Base-by-base conservation (phyloP, 352 stramenopile genomes). In the Phytophthora multivora region DNA sequence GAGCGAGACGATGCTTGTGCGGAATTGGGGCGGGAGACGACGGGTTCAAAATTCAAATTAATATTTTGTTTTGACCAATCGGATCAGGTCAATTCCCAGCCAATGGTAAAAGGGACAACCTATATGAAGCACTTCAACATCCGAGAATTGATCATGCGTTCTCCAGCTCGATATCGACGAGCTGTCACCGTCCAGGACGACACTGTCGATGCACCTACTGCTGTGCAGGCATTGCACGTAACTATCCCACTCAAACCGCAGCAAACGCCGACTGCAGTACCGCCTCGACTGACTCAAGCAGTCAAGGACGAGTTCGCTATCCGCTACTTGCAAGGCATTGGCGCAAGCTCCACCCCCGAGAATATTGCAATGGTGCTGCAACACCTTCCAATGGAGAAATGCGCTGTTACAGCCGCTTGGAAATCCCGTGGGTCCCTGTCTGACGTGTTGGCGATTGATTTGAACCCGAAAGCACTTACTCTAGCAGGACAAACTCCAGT, bases 261-360 rank as follows among this genome's bases (percentile, higher is more conserved):
- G 36, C 67, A 85, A 26, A 77, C 73, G 12, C 80, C 83, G 2
- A 45, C 70, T 4, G 59, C 57, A 0, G 62, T 89, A 30, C 75
- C 79, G 4, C 43, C 71, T 5, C 53, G 70, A 28, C 75, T 90
- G 50, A 52, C 70, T n/a, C 67, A 80, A 35, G 65, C 69, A 5
- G 42, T 91, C 2, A 65, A 84, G 28, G 76, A 90, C 12, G 81
- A 89, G 57, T 91, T 90, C 46, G 84, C 84, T 40, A 84, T 83
- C 59, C 84, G 83, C 66, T 93, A 93, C 33, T 35, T 93, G 40
- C 65, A 85, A 57, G 64, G 77, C n/a, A 67, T 93, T 35, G 78
- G 80, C 1, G 81, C 83, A 16, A 56, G 60, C 5, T 60, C 76
- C 15, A 86, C 78, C 0, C 39, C 64, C 0, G 73, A 85, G 21